phyloP scores from a whole-genome alignment of 768 basidiomycete species.

The Collybiopsis confluens region DNA sequence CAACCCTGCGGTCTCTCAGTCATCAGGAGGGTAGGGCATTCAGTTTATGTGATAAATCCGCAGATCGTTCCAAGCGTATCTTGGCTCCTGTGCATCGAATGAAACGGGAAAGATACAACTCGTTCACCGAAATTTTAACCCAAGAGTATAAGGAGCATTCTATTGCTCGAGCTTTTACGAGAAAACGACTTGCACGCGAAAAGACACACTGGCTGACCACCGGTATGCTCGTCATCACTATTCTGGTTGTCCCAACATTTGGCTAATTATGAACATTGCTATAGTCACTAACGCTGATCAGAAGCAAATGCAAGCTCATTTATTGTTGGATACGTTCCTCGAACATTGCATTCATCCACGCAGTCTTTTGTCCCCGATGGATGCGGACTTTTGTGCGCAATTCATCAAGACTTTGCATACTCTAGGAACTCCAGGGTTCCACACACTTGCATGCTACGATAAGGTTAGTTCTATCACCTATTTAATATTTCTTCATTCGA shows the following conservation, averaged over 20 bases:
- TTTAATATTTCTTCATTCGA: not conserved
- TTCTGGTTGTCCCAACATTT: not conserved
- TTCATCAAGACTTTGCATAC: constrained; percentile 86
- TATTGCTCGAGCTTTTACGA: constrained; percentile 63
- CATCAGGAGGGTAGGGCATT: constrained; percentile 65
- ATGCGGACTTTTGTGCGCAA: constrained; percentile 91
- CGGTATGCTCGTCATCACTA: constrained; percentile 19
- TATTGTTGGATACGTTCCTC: constrained; percentile 43
- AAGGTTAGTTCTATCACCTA: constrained; percentile 41
- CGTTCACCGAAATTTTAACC: constrained; percentile 52
- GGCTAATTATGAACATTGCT: constrained; percentile 8
- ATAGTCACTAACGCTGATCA: constrained; percentile 1
- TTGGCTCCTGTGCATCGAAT: constrained; percentile 55
- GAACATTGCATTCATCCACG: constrained; percentile 94
- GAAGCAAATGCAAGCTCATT: constrained; percentile 2
- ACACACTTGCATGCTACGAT: constrained; percentile 81
- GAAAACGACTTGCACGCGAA: constrained; percentile 73
- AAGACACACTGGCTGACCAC: constrained; percentile 80
- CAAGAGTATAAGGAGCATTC: constrained; percentile 78
- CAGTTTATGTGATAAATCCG: constrained; percentile 64
- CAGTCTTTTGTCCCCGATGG: constrained; percentile 90
- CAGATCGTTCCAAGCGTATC: constrained; percentile 56
- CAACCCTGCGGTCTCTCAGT: constrained; percentile 54
- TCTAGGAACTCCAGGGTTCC: constrained; percentile 86
- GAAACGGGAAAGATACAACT: constrained; percentile 62